Percentiles rank a stretch among this genome's conserved stretches.
Evolutionary conservation across 2,329 filamentous ascomycete genomes (phyloP).

Genomic region (Penicillium sclerotiorum): DNA sequence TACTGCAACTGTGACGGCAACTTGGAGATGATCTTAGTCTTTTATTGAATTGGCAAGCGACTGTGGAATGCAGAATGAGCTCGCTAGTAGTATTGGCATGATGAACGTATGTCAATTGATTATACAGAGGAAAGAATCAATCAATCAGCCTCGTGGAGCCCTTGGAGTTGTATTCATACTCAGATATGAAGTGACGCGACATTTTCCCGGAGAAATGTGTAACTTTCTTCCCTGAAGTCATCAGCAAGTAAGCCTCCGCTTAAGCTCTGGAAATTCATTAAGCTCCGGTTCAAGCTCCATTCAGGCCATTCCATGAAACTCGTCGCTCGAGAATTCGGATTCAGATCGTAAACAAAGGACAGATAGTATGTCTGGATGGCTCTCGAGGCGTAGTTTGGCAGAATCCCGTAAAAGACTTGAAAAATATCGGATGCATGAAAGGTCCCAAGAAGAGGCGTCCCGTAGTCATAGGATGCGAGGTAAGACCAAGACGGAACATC

Average conservation of each 20-base stretch:
- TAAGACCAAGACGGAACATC: constrained; percentile 72
- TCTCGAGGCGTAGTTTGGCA: constrained; percentile 63
- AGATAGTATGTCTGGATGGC: constrained; percentile 71
- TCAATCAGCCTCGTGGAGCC: not conserved
- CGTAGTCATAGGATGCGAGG: constrained; percentile 70
- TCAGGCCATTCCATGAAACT: constrained; percentile 55
- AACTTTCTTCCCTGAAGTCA: constrained; percentile 52
- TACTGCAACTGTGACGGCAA: constrained; percentile 34
- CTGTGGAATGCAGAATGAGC: not conserved
- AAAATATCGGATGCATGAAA: constrained; percentile 73
- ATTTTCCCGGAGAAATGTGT: constrained; percentile 41
- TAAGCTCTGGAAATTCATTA: constrained; percentile 54
- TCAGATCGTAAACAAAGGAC: constrained; percentile 69
- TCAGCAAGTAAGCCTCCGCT: constrained; percentile 47
- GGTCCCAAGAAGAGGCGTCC: constrained; percentile 72
- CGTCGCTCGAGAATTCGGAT: constrained; percentile 64
- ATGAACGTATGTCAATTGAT: too few relatives aligned
- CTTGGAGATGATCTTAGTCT: constrained; percentile 35
- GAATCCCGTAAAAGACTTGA: constrained; percentile 67
- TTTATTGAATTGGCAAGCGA: not conserved
- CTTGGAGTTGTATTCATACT: too few relatives aligned
- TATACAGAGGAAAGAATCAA: too few relatives aligned
- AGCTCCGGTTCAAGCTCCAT: constrained; percentile 54
- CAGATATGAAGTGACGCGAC: constrained; percentile 29
- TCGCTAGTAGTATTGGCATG: too few relatives aligned